Conservation (phyloP, 495 filamentous ascomycete genomes). For the Penicillium atrosanguineum region DNA sequence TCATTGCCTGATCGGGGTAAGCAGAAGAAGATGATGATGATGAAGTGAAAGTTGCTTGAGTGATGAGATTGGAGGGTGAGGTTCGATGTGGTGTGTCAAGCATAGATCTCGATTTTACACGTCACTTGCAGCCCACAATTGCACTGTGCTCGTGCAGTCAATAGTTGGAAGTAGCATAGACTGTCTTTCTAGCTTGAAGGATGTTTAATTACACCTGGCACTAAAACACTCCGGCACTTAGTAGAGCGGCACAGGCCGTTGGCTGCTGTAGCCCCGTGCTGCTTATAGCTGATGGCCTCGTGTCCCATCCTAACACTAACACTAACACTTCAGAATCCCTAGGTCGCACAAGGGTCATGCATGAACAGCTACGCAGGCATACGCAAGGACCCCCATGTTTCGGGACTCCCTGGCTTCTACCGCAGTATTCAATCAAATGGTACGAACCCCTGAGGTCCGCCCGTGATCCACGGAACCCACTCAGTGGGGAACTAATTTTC, state of each 20-base stretch:
- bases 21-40: conserved; percentile 4
- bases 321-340: background rate
- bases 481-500: conserved; percentile 22
- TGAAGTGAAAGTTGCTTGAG: background rate
- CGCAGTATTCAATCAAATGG: background rate
- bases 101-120: background rate
- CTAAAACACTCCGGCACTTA: background rate
- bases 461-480: conserved; percentile 14
- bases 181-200: background rate
- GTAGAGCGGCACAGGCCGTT: background rate
- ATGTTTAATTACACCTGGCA: conserved; percentile 5
- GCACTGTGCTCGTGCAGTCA: background rate
- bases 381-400: conserved; percentile 8
- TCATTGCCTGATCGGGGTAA: conserved; percentile 24
- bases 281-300: background rate
- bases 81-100: background rate
- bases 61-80: background rate
- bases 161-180: background rate
- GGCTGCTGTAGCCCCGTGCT: background rate
- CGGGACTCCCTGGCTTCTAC: background rate
- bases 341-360: background rate
- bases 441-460: conserved; percentile 30
- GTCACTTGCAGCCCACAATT: background rate
- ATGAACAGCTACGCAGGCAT: background rate
- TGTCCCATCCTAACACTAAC: background rate